Evolutionary conservation across 306 rosid species (phyloP).

Genomic region (Malus asiatica): DNA sequence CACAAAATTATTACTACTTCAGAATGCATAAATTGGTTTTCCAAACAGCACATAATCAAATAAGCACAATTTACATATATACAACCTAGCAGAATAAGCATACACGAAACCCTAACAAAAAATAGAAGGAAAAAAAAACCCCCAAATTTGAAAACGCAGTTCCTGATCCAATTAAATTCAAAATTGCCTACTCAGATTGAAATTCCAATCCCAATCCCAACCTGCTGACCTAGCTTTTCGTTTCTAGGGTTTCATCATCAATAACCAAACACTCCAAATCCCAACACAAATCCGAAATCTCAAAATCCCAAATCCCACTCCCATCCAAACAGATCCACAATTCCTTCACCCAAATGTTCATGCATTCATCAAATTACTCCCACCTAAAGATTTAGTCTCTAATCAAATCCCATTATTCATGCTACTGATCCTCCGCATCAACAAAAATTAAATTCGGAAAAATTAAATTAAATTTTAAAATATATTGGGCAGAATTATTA

Average conservation of each 20-base stretch:
- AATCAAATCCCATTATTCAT: conserved; percentile 28
- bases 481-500: conserved; percentile 31
- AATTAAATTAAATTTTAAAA: conserved; percentile 9
- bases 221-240: conserved; percentile 14
- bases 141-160: conserved; percentile 17
- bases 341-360: conserved; percentile 20
- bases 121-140: background rate
- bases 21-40: background rate
- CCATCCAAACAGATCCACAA: conserved; percentile 34
- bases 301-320: background rate
- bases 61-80: background rate
- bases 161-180: conserved; percentile 11
- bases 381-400: conserved; percentile 26
- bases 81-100: background rate
- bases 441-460: background rate
- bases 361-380: conserved; percentile 40
- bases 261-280: conserved; percentile 14
- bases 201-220: conserved; percentile 12
- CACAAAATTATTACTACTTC: background rate
- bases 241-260: conserved; percentile 45
- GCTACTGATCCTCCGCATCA: conserved; percentile 15
- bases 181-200: conserved; percentile 20
- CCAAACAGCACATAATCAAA: background rate
- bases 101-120: conserved; percentile 1
- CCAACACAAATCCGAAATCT: background rate